Evolutionary conservation across 2,329 filamentous ascomycete species (phyloP).

Genomic region (Venturia aucupariae): DNA sequence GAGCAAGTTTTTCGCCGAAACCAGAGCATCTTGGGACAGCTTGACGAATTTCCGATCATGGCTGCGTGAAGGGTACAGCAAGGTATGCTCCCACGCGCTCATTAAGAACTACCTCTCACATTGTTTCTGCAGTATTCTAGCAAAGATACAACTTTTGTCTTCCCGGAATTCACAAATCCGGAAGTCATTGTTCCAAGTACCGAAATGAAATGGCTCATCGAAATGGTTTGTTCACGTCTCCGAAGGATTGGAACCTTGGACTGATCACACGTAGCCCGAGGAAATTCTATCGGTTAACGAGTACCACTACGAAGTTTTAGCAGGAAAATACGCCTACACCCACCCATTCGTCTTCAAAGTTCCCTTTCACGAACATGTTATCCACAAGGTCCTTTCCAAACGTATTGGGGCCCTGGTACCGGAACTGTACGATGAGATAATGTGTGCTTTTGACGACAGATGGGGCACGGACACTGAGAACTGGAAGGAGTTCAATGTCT

Average conservation of each 20-base stretch:
- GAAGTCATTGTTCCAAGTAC: conserved; percentile 28
- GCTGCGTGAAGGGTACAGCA: conserved; percentile 12
- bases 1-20: conserved; percentile 6
- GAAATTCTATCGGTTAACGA: conserved; percentile 27
- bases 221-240: conserved; percentile 18
- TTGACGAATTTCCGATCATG: conserved; percentile 3
- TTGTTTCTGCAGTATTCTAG: not conserved
- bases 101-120: not conserved
- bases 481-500: conserved; percentile 14
- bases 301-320: conserved; percentile 31
- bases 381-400: conserved; percentile 33
- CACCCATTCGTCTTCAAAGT: conserved; percentile 27
- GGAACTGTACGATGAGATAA: conserved; percentile 31
- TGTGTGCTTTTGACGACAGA: conserved; percentile 24
- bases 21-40: conserved; percentile 6
- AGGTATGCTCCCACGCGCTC: not conserved
- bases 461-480: conserved; percentile 30
- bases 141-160: conserved; percentile 7
- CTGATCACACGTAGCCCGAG: conserved; percentile 26
- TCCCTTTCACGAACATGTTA: conserved; percentile 33
- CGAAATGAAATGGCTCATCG: conserved; percentile 32
- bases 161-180: conserved; percentile 14
- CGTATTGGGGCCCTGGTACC: conserved; percentile 30
- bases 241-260: not conserved
- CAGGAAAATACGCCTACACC: conserved; percentile 32